A percentile compares a stretch with the other conserved stretches of the same genome.
Evolutionary conservation across 306 rosid species (phyloP).

Genomic region (Quercus gilva): DNA sequence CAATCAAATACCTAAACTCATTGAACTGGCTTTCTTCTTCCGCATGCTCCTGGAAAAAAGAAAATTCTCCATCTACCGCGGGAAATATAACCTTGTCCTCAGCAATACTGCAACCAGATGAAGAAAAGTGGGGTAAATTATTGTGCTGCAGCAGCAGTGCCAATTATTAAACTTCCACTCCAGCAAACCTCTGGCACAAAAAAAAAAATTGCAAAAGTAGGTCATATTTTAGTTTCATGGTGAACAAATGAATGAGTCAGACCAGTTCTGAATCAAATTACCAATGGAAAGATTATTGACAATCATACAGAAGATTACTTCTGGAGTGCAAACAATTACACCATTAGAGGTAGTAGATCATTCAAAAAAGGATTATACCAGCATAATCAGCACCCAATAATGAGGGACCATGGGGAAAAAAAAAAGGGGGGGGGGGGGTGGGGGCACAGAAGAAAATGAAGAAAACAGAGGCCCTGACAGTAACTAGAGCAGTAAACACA

Average conservation of each 20-base stretch:
- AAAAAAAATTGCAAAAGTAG: neutral
- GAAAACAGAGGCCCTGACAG: no score
- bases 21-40: conserved; percentile 97
- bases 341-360: no score
- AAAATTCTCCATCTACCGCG: conserved; percentile 87
- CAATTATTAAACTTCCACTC: no score
- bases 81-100: conserved; percentile 99
- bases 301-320: no score
- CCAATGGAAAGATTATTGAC: neutral
- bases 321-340: no score
- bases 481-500: no score
- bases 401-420: no score
- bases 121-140: conserved; percentile 8
- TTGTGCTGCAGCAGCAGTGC: neutral
- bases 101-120: conserved; percentile 73
- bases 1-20: conserved; percentile 86
- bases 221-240: neutral
- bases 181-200: neutral
- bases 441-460: no score
- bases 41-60: conserved; percentile 82
- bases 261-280: neutral
- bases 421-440: no score
- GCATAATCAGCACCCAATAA: no score
- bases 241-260: neutral
- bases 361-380: no score